A percentile compares a stretch with the other conserved stretches of the same genome.
These are phyloP conservation scores for Ochetophila trinervis DNA, from an alignment of 306 rosid genomes.

Conservation along the genomic window DNA sequence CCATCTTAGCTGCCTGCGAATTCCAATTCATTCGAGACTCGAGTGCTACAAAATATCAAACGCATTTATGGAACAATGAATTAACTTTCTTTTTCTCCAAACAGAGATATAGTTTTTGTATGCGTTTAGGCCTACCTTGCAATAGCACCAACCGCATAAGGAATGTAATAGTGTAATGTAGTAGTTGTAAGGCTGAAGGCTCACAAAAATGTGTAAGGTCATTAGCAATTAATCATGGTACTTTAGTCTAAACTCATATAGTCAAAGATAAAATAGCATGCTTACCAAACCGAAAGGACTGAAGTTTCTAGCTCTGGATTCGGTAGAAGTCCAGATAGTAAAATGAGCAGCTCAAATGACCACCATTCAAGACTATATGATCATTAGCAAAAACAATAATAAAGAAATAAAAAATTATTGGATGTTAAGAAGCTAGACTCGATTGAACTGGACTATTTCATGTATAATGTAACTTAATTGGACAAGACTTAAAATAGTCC, in stretches of 20 bases:
- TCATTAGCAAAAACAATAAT: background rate
- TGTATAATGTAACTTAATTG: too few species aligned
- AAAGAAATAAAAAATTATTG: too few species aligned
- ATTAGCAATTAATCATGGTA: background rate
- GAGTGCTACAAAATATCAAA: slow-evolving; percentile 28
- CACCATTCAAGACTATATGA: slow-evolving; percentile 60
- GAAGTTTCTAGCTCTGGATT: slow-evolving; percentile 57
- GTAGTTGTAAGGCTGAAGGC: slow-evolving; percentile 44
- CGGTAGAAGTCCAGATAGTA: slow-evolving; percentile 56
- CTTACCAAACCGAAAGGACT: slow-evolving; percentile 54
- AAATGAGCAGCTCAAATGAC: slow-evolving; percentile 56
- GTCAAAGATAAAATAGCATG: background rate
- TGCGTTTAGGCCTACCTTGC: slow-evolving; percentile 38
- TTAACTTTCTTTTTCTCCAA: background rate
- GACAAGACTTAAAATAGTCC: too few species aligned
- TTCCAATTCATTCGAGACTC: slow-evolving; percentile 62
- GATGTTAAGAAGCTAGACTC: too few species aligned
- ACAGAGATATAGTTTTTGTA: background rate
- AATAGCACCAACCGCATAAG: slow-evolving; percentile 56
- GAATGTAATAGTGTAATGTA: slow-evolving; percentile 51
- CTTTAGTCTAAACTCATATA: background rate
- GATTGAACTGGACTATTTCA: too few species aligned
- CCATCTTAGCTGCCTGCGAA: slow-evolving; percentile 32
- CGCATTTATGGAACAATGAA: background rate
- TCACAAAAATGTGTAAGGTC: too few species aligned